Evolutionary conservation across 768 basidiomycete genomes (phyloP), one percentile per base, ranked within the genome.

Genomic region (Psilocybe subaeruginosa): DNA sequence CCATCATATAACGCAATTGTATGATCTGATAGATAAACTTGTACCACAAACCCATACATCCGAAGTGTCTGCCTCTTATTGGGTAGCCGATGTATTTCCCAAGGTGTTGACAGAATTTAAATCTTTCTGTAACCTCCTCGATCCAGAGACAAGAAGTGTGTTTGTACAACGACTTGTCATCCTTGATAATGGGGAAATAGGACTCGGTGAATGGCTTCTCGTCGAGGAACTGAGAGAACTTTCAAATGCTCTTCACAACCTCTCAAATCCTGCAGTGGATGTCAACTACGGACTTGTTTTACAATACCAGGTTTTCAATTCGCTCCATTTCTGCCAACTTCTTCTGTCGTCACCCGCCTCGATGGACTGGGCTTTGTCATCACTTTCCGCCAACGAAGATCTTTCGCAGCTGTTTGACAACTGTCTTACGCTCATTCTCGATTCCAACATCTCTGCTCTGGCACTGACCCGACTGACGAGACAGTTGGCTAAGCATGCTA

Each of bases 121-220:
- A 59, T 55, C 70, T 1, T 91, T 92, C 72, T 81, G 87, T 68
- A 78, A 76, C 6, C 72, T 81, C 4, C 74, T 92, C 33, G 85
- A 88, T 58, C 77, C 82, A 2, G 82, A 86, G 57, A 82, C 76
- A 46, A 85, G 82, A 68, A 74, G 80, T 2, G 77, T 79, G 41
- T 69, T 92, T 27, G 68, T 92, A 29, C 74, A 80, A 50, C 80
- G 85, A 4, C 77, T 93, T 2, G 76, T 83, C 19, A 75, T 71
- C 16, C 71, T 92, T 12, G 92, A 93, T 63, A 71, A 77, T 4
- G 85, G 84, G 2, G 70, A 78, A 27, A 72, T 83, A 19, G 86
- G 85, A 3, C 73, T 90, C 2, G 88, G 84, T 16, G 87, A 90
- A 61, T 93, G 90, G 90, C 66, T 93, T 27, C 66, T 93, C 8